Evolutionary conservation across 2,329 filamentous ascomycete species (phyloP).

Genomic region (Penicillium thymicola): DNA sequence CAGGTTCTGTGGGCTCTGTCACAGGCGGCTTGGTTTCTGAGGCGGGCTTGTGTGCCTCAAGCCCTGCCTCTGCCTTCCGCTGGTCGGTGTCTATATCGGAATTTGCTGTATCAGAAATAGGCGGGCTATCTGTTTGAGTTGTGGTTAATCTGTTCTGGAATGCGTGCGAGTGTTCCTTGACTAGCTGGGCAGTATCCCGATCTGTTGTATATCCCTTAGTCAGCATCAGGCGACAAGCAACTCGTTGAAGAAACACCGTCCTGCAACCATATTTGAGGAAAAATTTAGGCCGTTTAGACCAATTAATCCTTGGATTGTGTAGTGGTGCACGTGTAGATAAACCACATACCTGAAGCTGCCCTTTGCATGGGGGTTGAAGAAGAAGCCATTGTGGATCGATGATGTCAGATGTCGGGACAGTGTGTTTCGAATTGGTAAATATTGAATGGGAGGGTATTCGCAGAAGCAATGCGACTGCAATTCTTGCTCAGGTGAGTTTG

Average conservation of each 20-base stretch:
- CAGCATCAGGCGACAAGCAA: constrained; percentile 9
- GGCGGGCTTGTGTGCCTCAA: constrained; percentile 5
- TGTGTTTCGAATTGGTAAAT: background rate
- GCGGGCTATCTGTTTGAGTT: constrained; percentile 12
- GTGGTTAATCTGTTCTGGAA: constrained; percentile 15
- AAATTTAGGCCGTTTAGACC: background rate
- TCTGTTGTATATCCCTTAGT: constrained; percentile 15
- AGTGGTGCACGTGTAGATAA: background rate
- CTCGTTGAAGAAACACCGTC: background rate
- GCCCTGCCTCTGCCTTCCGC: background rate
- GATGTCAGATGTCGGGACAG: constrained; percentile 19
- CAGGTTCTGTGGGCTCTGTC: constrained; percentile 2
- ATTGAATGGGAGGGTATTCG: constrained; percentile 8
- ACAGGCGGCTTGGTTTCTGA: constrained; percentile 10
- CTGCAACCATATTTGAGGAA: background rate
- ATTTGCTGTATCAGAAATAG: background rate
- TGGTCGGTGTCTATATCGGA: background rate
- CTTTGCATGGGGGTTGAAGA: constrained; percentile 14
- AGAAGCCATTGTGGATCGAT: constrained; percentile 28
- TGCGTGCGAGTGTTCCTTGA: constrained; percentile 14
- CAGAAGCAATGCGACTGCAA: constrained; percentile 15
- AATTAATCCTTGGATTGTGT: constrained; percentile 1
- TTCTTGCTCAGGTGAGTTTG: constrained; percentile 4
- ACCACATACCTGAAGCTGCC: constrained; percentile 25
- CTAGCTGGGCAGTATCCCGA: constrained; percentile 6